Percentiles rank a stretch among this genome's conserved stretches.
Conservation (phyloP, 257 asterid species). For the Solanum rostratum region DNA sequence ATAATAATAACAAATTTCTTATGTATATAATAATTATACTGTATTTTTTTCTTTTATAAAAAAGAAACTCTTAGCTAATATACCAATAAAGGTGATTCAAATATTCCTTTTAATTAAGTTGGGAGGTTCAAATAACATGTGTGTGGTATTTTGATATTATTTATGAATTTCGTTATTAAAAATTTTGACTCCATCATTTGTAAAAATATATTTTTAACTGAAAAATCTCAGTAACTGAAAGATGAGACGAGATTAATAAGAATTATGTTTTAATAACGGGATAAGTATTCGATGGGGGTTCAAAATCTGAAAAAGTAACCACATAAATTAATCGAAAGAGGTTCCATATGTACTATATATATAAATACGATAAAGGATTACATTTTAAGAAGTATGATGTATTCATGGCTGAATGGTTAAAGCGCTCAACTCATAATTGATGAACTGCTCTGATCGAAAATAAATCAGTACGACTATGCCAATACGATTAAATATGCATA, state of each 20-base stretch:
- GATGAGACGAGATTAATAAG: not conserved
- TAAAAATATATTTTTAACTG: not conserved
- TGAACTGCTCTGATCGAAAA: too few relatives aligned
- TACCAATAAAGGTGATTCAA: not conserved
- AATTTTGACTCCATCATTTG: not conserved
- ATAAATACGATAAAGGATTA: accelerated
- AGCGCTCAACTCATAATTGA: too few relatives aligned
- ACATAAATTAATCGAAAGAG: too few relatives aligned
- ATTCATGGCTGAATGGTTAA: too few relatives aligned
- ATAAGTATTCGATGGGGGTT: not conserved
- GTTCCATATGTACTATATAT: too few relatives aligned
- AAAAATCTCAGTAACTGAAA: not conserved
- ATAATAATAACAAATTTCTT: not conserved
- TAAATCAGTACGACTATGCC: too few relatives aligned
- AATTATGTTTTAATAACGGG: not conserved
- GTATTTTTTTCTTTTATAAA: not conserved
- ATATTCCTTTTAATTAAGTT: not conserved
- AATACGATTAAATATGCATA: too few relatives aligned
- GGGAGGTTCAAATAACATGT: not conserved
- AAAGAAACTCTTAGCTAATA: not conserved
- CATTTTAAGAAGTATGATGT: not conserved
- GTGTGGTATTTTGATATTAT: not conserved
- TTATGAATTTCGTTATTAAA: not conserved
- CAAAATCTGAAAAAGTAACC: too few relatives aligned
- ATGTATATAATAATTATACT: not conserved